Evolutionary conservation across 148 eudicot species (phyloP), one percentile per base, ranked within the genome.

Genomic region (Camellia sinensis): DNA sequence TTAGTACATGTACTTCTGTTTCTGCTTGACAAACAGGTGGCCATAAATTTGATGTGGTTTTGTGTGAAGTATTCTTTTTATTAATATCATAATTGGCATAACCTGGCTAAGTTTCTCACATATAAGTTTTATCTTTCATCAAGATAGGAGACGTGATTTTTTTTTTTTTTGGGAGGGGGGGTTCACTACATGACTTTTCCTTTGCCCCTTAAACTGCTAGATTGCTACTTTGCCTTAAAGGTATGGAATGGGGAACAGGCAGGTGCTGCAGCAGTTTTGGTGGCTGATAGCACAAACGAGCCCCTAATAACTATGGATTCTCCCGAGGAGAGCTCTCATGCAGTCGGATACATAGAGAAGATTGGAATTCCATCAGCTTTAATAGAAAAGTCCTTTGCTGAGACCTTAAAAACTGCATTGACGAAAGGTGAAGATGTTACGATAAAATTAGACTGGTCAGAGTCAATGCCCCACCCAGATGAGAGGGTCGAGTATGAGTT

Each of bases 391-490:
- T 82, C 91, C 37, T 90, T 96, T 48, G 99, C 91, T 9, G 85
- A 91, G 7, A 81, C 87, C 79, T 64, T 96, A 54, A 94, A 90
- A 80, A 74, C 79, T 0, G 86, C 98, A 7, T 83, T 91, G 13
- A 87, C 86, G 75, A 86, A 84, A 18, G 76, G 79, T 0, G 37
- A 91, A 7, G 89, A 90, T 18, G 93, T 96, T 2, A 81, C 92
- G n/a, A 64, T 96, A 18, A 96, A 94, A 75, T 73, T 96, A 14
- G 99, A 96, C 82, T 94, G 99, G 99, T 86, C 95, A 4, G 99
- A 94, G 78, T 94, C 99, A 10, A 85, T 96, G 94, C 99, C 99
- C 21, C 93, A 96, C 84, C 99, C 99, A 0, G 98, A 95, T 71
- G 87, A 90, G 11, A 71, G 95, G 80, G 98, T 95, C 0, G 98